Conservation (phyloP, 805 yeast species). For the Metschnikowia reukaufii region DNA sequence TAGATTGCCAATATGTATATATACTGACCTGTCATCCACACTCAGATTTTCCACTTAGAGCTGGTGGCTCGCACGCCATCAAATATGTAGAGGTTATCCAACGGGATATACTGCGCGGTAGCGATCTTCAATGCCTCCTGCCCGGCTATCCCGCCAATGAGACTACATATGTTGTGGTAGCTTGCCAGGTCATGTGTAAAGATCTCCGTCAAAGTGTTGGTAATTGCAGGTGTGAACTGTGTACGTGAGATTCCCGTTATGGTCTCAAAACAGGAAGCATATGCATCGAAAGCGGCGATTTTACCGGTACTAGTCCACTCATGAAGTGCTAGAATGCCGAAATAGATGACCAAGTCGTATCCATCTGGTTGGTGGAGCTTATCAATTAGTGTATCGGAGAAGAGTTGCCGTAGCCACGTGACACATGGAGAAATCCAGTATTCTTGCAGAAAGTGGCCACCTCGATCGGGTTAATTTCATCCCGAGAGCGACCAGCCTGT, state of each 20-base stretch:
- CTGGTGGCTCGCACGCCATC: constrained; percentile 67
- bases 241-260: constrained; percentile 19
- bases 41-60: constrained; percentile 35
- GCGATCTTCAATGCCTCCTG: constrained; percentile 79
- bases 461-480: constrained; percentile 34
- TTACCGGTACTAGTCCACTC: constrained; percentile 24
- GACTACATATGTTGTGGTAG: constrained; percentile 60
- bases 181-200: constrained; percentile 42
- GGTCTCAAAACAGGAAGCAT: constrained; percentile 22
- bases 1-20: constrained; percentile 12
- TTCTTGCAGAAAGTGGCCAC: constrained; percentile 61
- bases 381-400: constrained; percentile 2
- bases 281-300: constrained; percentile 22
- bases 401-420: constrained; percentile 50
- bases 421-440: constrained; percentile 50
- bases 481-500: constrained; percentile 27
- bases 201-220: constrained; percentile 30
- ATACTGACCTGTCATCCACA: neutral
- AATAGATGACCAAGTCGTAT: constrained; percentile 35
- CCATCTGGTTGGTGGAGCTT: constrained; percentile 2
- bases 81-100: constrained; percentile 66
- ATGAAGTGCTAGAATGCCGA: constrained; percentile 41
- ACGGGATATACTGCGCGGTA: constrained; percentile 78
- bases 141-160: constrained; percentile 81
- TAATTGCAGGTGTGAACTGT: constrained; percentile 20